These are phyloP conservation scores for Lasiosphaeria hispida DNA, from an alignment of 495 filamentous ascomycete genomes.

Conservation along the genomic window DNA sequence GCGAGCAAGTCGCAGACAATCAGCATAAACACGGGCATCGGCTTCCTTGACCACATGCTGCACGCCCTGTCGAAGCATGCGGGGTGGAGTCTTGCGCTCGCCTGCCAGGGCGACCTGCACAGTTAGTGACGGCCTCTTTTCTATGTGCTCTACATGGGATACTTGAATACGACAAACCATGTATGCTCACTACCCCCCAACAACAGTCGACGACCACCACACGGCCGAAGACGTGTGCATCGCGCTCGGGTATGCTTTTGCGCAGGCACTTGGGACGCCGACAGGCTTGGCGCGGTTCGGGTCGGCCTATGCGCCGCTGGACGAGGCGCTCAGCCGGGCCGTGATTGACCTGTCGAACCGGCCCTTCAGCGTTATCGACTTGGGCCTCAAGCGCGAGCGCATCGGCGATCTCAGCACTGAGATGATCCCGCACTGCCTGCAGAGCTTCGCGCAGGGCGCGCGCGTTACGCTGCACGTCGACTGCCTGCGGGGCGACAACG, in stretches of 20 bases:
- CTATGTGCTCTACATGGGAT: neutral
- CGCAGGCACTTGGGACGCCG: constrained; percentile 67
- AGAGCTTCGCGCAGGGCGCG: constrained; percentile 88
- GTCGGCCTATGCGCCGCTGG: constrained; percentile 83
- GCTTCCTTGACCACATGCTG: constrained; percentile 99
- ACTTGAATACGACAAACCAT: neutral
- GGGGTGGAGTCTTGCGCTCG: constrained; percentile 82
- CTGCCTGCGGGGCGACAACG: constrained; percentile 82
- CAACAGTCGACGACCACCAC: constrained; percentile 94
- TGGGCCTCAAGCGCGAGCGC: constrained; percentile 83
- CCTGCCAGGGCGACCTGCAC: constrained; percentile 83
- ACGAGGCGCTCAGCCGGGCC: constrained; percentile 90
- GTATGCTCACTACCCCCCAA: neutral
- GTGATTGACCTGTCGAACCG: constrained; percentile 93
- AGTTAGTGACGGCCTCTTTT: constrained; percentile 53
- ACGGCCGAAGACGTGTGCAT: constrained; percentile 95
- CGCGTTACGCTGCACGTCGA: constrained; percentile 93
- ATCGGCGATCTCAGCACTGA: constrained; percentile 89
- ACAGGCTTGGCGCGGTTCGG: constrained; percentile 87
- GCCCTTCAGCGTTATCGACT: constrained; percentile 75
- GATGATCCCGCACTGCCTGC: constrained; percentile 95
- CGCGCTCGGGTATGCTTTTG: constrained; percentile 83
- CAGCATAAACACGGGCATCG: constrained; percentile 86
- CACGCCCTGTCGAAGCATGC: constrained; percentile 95
- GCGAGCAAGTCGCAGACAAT: constrained; percentile 78